A percentile compares a stretch with the other conserved stretches of the same genome.
These are phyloP conservation scores for Talaromyces rugulosus DNA, from an alignment of 2,329 filamentous ascomycete species.

Conservation along the genomic window DNA sequence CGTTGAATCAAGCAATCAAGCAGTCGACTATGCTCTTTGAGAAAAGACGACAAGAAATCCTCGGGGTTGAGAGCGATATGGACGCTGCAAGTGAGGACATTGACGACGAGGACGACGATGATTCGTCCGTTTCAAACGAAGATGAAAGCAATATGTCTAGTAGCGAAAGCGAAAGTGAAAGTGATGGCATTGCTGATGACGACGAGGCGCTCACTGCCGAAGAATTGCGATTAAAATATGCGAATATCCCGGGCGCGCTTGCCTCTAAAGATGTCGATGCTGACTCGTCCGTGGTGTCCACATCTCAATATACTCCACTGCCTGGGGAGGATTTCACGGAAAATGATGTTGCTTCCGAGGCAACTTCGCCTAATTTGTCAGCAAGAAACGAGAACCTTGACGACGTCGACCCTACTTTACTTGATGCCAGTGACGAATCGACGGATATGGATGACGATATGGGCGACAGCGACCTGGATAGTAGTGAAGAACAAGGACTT, in stretches of 20 bases:
- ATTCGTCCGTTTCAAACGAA: constrained; percentile 43
- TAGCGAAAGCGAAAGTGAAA: constrained; percentile 40
- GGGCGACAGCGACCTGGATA: constrained; percentile 26
- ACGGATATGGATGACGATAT: constrained; percentile 48
- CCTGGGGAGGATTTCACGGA: constrained; percentile 16
- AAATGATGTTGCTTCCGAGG: constrained; percentile 17
- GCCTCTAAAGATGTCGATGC: constrained; percentile 21
- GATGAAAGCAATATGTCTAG: constrained; percentile 50
- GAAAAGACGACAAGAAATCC: constrained; percentile 39
- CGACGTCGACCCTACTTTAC: constrained; percentile 41
- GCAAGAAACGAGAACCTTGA: constrained; percentile 29
- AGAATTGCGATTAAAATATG: constrained; percentile 46
- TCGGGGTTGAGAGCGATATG: constrained; percentile 61
- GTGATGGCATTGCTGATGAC: constrained; percentile 34
- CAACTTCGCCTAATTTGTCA: constrained; percentile 23
- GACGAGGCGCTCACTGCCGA: constrained; percentile 45
- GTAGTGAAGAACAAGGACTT: constrained; percentile 35
- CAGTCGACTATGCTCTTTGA: constrained; percentile 49
- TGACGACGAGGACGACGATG: constrained; percentile 16
- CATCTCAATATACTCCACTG: constrained; percentile 14
- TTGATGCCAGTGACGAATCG: constrained; percentile 44
- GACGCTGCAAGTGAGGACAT: constrained; percentile 60
- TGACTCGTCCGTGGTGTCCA: constrained; percentile 19
- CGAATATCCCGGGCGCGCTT: constrained; percentile 30
- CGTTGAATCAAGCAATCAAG: constrained; percentile 49